These are phyloP conservation scores for Diplodia mutila DNA, from an alignment of 2,329 filamentous ascomycete genomes.

Conservation along the genomic window DNA sequence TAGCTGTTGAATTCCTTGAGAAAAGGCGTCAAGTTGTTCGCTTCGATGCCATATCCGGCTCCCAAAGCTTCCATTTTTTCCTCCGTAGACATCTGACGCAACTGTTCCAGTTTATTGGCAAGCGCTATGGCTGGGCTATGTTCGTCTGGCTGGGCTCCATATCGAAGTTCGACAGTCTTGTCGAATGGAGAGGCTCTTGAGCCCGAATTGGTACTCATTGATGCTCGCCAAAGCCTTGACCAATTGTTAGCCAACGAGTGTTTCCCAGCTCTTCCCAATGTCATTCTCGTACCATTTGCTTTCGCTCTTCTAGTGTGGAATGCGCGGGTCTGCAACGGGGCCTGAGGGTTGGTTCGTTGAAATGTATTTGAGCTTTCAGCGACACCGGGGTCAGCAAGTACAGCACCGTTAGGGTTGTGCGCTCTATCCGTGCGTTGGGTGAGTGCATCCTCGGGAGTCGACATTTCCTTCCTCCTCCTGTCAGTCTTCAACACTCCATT, in stretches of 20 bases:
- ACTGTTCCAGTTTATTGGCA: neutral
- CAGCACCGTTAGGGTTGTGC: slow-evolving; percentile 14
- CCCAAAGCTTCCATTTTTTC: slow-evolving; percentile 18
- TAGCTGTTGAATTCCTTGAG: slow-evolving; percentile 14
- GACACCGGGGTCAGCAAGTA: neutral
- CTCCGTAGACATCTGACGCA: neutral
- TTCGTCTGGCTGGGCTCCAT: neutral
- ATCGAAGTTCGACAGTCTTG: neutral
- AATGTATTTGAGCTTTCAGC: slow-evolving; percentile 22
- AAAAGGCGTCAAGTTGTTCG: slow-evolving; percentile 11
- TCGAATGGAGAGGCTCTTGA: neutral
- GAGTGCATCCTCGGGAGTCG: slow-evolving; percentile 35
- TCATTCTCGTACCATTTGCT: slow-evolving; percentile 10
- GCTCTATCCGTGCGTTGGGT: slow-evolving; percentile 27
- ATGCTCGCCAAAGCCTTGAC: slow-evolving; percentile 2
- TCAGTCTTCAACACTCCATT: slow-evolving; percentile 50
- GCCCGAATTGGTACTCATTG: slow-evolving; percentile 7
- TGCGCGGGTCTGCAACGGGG: slow-evolving; percentile 12
- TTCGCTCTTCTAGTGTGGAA: neutral
- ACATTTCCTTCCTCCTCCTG: slow-evolving; percentile 42
- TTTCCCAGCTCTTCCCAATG: slow-evolving; percentile 14
- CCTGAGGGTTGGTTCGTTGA: neutral
- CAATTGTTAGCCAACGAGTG: neutral
- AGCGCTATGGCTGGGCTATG: neutral
- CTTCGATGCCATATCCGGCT: neutral